Conservation (phyloP, 768 basidiomycete species). For the Panaeolus papilionaceus region DNA sequence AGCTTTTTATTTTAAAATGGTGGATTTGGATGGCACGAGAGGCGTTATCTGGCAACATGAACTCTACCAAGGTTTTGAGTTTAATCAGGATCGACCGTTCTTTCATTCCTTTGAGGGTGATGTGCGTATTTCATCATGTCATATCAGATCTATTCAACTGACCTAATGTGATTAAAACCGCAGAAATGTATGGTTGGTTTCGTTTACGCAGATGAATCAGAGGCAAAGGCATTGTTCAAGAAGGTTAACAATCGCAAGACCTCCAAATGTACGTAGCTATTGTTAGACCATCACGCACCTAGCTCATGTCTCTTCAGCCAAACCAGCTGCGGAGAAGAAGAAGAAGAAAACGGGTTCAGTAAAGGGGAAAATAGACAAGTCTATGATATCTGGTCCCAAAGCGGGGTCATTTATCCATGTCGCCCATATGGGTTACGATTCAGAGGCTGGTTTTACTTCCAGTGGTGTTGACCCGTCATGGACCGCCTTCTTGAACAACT, state of each 20-base stretch:
- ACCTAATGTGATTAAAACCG: slow-evolving; percentile 11
- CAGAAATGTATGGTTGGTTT: slow-evolving; percentile 92
- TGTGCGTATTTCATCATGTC: slow-evolving; percentile 56
- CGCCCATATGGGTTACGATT: slow-evolving; percentile 94
- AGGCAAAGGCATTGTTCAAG: slow-evolving; percentile 87
- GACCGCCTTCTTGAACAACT: slow-evolving; percentile 70
- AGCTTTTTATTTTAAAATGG: slow-evolving; percentile 71
- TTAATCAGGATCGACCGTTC: slow-evolving; percentile 84
- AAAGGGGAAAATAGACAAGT: slow-evolving; percentile 89
- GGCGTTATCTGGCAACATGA: slow-evolving; percentile 96
- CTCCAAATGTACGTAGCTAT: slow-evolving; percentile 53
- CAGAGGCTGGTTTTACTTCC: slow-evolving; percentile 85
- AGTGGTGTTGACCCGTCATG: slow-evolving; percentile 91
- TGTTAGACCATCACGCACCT: neutral
- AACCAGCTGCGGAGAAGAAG: slow-evolving; percentile 57
- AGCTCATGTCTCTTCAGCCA: slow-evolving; percentile 41
- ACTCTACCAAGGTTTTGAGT: slow-evolving; percentile 82
- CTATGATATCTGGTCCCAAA: slow-evolving; percentile 86
- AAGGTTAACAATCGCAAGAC: slow-evolving; percentile 77
- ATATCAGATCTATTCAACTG: neutral
- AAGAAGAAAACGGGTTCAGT: slow-evolving; percentile 66
- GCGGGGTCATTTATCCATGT: slow-evolving; percentile 85
- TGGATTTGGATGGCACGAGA: slow-evolving; percentile 84
- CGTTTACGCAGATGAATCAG: slow-evolving; percentile 86
- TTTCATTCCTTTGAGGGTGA: slow-evolving; percentile 95